phyloP scores from a whole-genome alignment of 768 basidiomycete genomes.

The Leucogyrophana mollusca region DNA sequence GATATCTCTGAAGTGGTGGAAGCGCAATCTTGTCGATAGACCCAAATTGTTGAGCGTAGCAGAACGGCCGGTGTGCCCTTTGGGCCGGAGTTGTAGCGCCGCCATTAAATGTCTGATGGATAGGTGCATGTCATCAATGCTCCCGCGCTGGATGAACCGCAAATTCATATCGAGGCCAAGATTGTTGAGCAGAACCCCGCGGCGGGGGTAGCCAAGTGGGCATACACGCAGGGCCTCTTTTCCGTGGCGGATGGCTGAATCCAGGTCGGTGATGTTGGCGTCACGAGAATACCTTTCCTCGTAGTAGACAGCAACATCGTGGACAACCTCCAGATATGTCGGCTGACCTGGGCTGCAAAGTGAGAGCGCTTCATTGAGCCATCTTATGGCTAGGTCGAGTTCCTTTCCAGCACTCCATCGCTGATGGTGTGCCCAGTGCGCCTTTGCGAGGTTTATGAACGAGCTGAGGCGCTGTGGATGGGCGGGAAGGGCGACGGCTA shows the following conservation, averaged over 20 bases:
- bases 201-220: background rate
- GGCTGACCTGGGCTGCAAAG: no score
- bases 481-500: background rate
- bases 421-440: no score
- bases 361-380: background rate
- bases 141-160: background rate
- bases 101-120: no score
- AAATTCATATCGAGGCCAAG: background rate
- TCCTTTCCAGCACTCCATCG: no score
- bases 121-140: no score
- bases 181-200: background rate
- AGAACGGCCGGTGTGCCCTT: conserved; percentile 22
- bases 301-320: no score
- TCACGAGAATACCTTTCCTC: no score
- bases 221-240: conserved; percentile 6
- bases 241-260: background rate
- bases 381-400: background rate
- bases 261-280: no score
- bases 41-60: no score
- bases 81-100: conserved; percentile 25
- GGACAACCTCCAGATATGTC: no score
- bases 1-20: conserved; percentile 17
- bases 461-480: background rate
- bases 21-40: no score
- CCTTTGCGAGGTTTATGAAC: background rate